phyloP scores from a whole-genome alignment of 371 early-diverging fungal genomes.

The Batkoa obscura region DNA sequence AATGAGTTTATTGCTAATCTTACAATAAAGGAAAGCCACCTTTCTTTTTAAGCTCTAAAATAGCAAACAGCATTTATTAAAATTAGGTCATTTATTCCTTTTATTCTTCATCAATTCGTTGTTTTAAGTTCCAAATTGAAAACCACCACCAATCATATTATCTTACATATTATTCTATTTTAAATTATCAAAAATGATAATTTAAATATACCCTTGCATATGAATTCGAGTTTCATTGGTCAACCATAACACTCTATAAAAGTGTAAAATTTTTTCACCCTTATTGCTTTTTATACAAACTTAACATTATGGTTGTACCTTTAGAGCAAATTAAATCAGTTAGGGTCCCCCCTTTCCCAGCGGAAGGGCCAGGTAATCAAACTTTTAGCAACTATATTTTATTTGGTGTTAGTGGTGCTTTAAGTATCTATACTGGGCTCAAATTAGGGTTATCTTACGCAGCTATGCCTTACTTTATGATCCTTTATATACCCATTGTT shows the following conservation, averaged over 20 bases:
- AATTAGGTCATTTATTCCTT: too few relatives aligned
- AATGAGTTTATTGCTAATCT: too few relatives aligned
- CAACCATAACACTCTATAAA: neutral
- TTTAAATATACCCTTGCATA: too few relatives aligned
- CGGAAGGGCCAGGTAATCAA: conserved; percentile 59
- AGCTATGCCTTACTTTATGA: conserved; percentile 32
- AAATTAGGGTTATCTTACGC: conserved; percentile 30
- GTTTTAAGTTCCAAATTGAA: too few relatives aligned
- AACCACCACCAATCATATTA: too few relatives aligned
- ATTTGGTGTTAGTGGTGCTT: conserved; percentile 23
- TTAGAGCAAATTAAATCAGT: neutral
- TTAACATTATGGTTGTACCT: neutral
- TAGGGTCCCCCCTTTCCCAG: conserved; percentile 25
- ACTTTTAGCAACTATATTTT: conserved; percentile 44
- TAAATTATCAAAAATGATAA: too few relatives aligned
- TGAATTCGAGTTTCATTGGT: too few relatives aligned
- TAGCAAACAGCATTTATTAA: too few relatives aligned
- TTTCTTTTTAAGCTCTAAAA: too few relatives aligned
- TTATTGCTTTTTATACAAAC: neutral
- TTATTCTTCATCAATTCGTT: too few relatives aligned
- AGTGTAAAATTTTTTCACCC: neutral
- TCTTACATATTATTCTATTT: too few relatives aligned
- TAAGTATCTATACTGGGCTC: conserved; percentile 37
- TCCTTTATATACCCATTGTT: conserved; percentile 32
- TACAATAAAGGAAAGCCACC: too few relatives aligned